phyloP scores from a whole-genome alignment of 225 moss, liverwort and hornwort species.

The Takakia lepidozioides region DNA sequence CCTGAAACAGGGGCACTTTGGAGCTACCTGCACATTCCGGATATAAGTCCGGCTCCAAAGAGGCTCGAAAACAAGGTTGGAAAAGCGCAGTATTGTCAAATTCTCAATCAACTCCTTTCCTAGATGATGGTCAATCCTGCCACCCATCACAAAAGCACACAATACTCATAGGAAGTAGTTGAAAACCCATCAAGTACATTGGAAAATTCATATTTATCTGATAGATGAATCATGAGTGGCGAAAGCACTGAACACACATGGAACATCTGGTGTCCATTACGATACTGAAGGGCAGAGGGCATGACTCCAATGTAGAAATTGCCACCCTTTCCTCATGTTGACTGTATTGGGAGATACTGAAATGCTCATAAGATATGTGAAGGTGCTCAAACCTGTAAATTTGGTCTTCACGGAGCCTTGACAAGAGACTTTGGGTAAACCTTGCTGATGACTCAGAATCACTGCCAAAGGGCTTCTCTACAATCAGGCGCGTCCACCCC shows the following conservation, averaged over 20 bases:
- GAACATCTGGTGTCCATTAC: too few relatives aligned
- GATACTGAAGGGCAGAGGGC: too few relatives aligned
- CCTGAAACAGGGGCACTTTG: too few relatives aligned
- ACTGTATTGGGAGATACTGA: too few relatives aligned
- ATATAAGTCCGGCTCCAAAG: constrained; percentile 87
- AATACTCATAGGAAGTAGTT: too few relatives aligned
- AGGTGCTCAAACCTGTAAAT: constrained; percentile 68
- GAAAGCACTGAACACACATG: too few relatives aligned
- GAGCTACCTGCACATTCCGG: constrained; percentile 88
- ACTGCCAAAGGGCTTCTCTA: constrained; percentile 87
- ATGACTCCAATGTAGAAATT: too few relatives aligned
- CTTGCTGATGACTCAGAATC: constrained; percentile 59
- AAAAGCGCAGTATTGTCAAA: constrained; percentile 85
- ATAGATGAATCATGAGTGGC: too few relatives aligned
- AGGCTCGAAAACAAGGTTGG: constrained; percentile 90
- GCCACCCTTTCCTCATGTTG: too few relatives aligned
- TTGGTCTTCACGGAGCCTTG: constrained; percentile 66
- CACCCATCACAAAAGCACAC: constrained; percentile 1
- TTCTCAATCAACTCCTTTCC: constrained; percentile 94
- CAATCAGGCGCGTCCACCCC: constrained; percentile 94
- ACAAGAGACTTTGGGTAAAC: constrained; percentile 55
- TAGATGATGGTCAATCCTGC: constrained; percentile 88
- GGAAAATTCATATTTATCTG: too few relatives aligned
- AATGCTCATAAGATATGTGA: too few relatives aligned
- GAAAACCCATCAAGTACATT: too few relatives aligned